Conservation (phyloP, 208 protist species). For the Strigomonas culicis region DNA sequence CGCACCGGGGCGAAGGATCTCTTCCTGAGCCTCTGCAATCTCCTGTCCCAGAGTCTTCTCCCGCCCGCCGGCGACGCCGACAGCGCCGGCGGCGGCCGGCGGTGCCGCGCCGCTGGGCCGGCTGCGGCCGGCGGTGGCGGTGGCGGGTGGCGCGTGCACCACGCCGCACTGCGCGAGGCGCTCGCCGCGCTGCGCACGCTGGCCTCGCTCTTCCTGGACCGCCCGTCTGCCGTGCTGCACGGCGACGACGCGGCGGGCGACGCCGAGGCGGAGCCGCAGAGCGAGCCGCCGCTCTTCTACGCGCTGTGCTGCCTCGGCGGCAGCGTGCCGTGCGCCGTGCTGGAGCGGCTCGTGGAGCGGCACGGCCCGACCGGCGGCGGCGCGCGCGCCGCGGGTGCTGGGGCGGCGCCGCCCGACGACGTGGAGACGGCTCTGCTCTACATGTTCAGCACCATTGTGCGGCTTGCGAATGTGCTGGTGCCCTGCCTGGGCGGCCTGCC, state of each 20-base stretch:
- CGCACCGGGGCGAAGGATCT: too few species aligned
- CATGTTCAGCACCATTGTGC: slow-evolving; percentile 28
- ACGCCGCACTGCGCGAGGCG: slow-evolving; percentile 23
- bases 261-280: slow-evolving; percentile 19
- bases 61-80: slow-evolving; percentile 25
- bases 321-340: slow-evolving; percentile 30
- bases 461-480: slow-evolving; percentile 18
- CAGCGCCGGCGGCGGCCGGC: too few species aligned
- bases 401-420: slow-evolving; percentile 20
- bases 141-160: slow-evolving; percentile 14
- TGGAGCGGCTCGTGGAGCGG: slow-evolving; percentile 26
- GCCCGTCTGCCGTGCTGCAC: slow-evolving; percentile 24
- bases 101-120: too few species aligned
- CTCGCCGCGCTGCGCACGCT: slow-evolving; percentile 23
- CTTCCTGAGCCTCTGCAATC: too few species aligned
- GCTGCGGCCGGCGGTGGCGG: slow-evolving; percentile 20
- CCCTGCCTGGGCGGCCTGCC: background rate
- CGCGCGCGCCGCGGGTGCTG: too few species aligned
- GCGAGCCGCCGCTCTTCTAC: slow-evolving; percentile 20
- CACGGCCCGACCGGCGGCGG: slow-evolving; percentile 26
- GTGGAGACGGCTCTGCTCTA: slow-evolving; percentile 21
- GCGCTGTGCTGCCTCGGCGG: slow-evolving; percentile 21
- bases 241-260: slow-evolving; percentile 22
- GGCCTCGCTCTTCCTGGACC: slow-evolving; percentile 27
- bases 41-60: too few species aligned